Evolutionary conservation across 2,329 filamentous ascomycete genomes (phyloP).

Genomic region (Penicillium sp.): DNA sequence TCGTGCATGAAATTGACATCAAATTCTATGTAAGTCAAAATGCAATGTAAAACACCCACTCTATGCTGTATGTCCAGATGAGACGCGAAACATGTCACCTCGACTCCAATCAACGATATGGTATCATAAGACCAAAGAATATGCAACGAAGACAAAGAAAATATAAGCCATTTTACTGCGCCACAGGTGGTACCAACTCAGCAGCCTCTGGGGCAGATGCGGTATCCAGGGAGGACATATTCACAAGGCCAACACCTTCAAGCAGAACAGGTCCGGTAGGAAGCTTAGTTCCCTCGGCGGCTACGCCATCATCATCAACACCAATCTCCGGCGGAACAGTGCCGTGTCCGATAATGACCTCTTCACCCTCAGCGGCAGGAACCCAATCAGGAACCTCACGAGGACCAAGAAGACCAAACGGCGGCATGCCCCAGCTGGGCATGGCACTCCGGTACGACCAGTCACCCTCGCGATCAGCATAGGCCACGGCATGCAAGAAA

Average conservation of each 20-base stretch:
- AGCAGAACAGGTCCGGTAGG: conserved; percentile 32
- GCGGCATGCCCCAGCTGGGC: conserved; percentile 84
- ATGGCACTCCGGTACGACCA: conserved; percentile 88
- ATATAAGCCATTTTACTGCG: neutral
- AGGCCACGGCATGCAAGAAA: conserved; percentile 89
- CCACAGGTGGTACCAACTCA: neutral
- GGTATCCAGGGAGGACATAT: conserved; percentile 24
- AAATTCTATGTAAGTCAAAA: neutral
- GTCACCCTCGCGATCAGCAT: conserved; percentile 76
- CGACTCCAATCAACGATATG: neutral
- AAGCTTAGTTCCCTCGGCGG: neutral
- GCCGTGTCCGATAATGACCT: conserved; percentile 40
- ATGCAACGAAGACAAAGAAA: neutral
- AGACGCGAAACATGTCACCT: neutral
- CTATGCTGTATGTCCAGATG: neutral
- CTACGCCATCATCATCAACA: conserved; percentile 19
- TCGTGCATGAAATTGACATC: neutral
- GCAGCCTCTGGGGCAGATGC: neutral
- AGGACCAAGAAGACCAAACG: conserved; percentile 69
- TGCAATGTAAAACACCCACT: neutral
- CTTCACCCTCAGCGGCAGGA: conserved; percentile 38
- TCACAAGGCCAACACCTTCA: conserved; percentile 35
- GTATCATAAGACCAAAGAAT: neutral
- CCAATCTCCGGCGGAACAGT: conserved; percentile 28
- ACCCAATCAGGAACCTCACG: conserved; percentile 59